phyloP scores from a whole-genome alignment of 306 rosid species.

The Rosa multiflora region DNA sequence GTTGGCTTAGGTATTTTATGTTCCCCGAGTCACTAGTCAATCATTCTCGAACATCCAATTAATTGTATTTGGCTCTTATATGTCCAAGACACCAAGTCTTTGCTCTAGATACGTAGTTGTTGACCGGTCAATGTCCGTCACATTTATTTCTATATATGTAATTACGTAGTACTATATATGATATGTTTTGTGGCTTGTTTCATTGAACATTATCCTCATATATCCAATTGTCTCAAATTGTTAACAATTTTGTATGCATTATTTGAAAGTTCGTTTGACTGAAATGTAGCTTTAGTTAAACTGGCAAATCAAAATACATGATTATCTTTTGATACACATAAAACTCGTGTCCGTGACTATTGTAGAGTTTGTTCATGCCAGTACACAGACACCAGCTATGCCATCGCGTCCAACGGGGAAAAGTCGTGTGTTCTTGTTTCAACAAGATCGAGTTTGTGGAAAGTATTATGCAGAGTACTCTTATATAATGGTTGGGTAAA shows the following conservation, averaged over 20 bases:
- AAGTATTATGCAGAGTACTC: no score
- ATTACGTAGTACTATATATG: neutral
- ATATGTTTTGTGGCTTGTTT: neutral
- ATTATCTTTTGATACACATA: no score
- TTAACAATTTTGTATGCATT: no score
- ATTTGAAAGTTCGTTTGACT: neutral
- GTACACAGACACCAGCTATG: no score
- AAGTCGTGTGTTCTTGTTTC: no score
- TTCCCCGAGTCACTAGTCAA: neutral
- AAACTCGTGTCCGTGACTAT: no score
- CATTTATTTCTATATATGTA: neutral
- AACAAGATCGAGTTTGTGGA: no score
- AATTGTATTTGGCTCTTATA: neutral
- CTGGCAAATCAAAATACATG: no score
- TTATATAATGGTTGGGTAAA: no score
- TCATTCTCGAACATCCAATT: neutral
- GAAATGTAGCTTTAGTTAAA: no score
- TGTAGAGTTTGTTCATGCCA: no score
- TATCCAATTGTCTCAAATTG: neutral
- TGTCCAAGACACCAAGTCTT: conserved; percentile 1
- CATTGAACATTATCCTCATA: neutral
- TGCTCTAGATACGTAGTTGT: neutral
- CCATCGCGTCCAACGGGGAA: no score
- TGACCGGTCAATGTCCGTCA: conserved; percentile 20
- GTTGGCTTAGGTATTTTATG: neutral